Evolutionary conservation across 345 rosid genomes (phyloP).

Genomic region (Populus euphratica): DNA sequence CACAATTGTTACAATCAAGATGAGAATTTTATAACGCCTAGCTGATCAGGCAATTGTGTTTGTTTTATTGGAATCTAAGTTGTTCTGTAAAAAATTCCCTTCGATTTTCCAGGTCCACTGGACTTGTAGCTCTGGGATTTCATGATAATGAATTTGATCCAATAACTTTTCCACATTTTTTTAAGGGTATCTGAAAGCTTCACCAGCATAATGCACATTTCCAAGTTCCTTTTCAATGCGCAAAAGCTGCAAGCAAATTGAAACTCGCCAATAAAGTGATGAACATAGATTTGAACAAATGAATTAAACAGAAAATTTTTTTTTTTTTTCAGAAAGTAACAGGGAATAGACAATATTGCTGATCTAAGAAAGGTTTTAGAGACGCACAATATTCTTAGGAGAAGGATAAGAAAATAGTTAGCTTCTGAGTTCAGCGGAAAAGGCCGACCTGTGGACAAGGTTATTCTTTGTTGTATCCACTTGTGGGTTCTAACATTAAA

Average conservation of each 20-base stretch:
- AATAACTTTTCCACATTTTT: constrained; percentile 6
- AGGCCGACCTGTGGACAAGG: too few relatives aligned
- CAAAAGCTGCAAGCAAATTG: constrained; percentile 61
- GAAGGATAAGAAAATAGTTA: neutral
- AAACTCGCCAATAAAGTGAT: neutral
- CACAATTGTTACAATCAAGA: neutral
- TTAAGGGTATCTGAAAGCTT: constrained; percentile 83
- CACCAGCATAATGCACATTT: constrained; percentile 78
- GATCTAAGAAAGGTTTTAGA: neutral
- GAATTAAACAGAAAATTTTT: neutral
- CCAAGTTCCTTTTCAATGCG: constrained; percentile 97
- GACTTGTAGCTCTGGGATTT: neutral
- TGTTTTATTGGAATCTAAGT: neutral
- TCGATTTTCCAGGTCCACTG: neutral
- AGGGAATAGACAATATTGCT: neutral
- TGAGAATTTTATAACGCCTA: neutral
- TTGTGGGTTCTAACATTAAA: neutral
- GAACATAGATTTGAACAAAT: neutral
- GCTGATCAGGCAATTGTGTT: neutral
- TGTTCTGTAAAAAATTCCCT: constrained; percentile 7
- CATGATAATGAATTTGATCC: neutral
- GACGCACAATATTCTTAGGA: neutral
- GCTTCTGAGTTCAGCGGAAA: neutral
- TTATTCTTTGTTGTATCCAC: neutral
- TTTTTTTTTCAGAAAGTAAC: neutral